phyloP scores from a whole-genome alignment of 1,139 yeast species.

The Scheffersomyces cryptocercus region DNA sequence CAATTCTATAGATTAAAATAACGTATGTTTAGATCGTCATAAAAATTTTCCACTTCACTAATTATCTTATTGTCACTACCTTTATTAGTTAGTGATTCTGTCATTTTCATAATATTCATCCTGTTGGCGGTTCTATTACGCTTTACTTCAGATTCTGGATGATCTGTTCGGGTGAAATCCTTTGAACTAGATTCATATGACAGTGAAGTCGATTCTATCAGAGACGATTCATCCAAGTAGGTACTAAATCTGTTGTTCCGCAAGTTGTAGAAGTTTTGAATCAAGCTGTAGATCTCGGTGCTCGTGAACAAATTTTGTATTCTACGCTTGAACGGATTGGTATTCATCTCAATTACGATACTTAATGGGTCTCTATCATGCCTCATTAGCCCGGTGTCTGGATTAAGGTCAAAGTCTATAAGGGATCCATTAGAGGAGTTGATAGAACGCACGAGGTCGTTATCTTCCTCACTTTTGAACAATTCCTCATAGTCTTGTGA shows the following conservation, averaged over 20 bases:
- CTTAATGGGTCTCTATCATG: conserved; percentile 11
- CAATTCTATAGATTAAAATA: conserved; percentile 5
- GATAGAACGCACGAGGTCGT: background rate
- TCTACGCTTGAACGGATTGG: conserved; percentile 4
- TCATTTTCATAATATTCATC: background rate
- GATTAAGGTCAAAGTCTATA: conserved; percentile 3
- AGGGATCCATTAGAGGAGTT: background rate
- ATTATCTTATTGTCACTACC: background rate
- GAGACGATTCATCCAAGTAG: background rate
- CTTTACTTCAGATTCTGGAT: background rate
- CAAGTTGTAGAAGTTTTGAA: conserved; percentile 6
- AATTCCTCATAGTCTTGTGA: conserved; percentile 8
- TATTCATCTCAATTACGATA: conserved; percentile 4
- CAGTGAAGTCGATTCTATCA: too few relatives aligned
- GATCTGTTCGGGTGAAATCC: too few relatives aligned
- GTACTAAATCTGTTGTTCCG: conserved; percentile 2
- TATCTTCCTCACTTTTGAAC: background rate
- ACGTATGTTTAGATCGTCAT: conserved; percentile 18
- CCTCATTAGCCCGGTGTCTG: conserved; percentile 8
- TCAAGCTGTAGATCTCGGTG: conserved; percentile 2
- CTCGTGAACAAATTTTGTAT: conserved; percentile 6
- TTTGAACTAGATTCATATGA: too few relatives aligned
- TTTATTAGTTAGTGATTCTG: background rate
- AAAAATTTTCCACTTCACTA: conserved; percentile 13
- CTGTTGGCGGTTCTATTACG: background rate